Evolutionary conservation across 2,329 filamentous ascomycete genomes (phyloP).

Genomic region (Neofusicoccum umdonicola): DNA sequence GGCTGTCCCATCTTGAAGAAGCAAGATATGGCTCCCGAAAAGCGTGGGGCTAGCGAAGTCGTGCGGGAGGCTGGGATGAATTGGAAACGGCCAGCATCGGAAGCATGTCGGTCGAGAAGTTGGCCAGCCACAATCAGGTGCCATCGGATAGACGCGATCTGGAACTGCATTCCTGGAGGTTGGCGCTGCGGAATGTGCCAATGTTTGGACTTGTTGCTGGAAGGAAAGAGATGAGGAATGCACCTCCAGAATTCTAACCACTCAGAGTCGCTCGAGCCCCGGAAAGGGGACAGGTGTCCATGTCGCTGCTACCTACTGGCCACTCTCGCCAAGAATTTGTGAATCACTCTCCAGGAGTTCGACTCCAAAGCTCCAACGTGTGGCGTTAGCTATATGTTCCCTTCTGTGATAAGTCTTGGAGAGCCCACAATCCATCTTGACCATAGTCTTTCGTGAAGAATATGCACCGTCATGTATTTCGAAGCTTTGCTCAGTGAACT

Average conservation of each 20-base stretch:
- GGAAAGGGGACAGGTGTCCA: no score
- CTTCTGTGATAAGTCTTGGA: no score
- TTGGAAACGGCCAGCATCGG: neutral
- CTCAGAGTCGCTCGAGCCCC: neutral
- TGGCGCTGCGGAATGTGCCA: neutral
- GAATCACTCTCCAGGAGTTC: no score
- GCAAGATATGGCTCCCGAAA: neutral
- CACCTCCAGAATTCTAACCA: neutral
- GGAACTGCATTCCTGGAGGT: neutral
- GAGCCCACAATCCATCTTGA: no score
- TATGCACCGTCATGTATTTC: no score
- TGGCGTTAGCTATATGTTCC: neutral
- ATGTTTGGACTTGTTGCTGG: neutral
- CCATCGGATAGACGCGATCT: neutral
- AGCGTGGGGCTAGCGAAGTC: neutral
- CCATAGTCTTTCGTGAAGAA: no score
- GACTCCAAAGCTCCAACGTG: neutral
- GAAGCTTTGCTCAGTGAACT: no score
- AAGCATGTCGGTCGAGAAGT: no score
- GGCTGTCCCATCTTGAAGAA: slow-evolving; percentile 8
- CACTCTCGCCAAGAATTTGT: neutral
- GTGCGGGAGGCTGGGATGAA: slow-evolving; percentile 5
- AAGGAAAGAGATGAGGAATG: neutral
- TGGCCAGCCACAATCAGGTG: neutral
- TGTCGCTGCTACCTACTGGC: neutral